Evolutionary conservation across 2,329 filamentous ascomycete genomes (phyloP).

Genomic region (Acephala macrosclerotiorum): DNA sequence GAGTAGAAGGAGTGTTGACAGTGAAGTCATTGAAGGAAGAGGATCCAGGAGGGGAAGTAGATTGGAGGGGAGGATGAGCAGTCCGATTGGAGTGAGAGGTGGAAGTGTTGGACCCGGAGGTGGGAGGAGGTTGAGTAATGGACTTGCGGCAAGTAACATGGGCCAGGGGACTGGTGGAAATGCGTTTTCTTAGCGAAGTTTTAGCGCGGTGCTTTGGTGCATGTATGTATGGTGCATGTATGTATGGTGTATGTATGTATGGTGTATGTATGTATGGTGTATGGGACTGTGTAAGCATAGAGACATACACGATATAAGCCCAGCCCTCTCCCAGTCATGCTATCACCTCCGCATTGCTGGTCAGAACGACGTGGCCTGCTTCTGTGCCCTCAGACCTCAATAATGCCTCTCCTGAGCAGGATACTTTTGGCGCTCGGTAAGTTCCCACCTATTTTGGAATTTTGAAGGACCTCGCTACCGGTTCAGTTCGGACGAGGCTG

Average conservation of each 20-base stretch:
- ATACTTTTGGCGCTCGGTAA: no score
- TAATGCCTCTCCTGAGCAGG: no score
- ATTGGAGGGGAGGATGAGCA: slow-evolving; percentile 39
- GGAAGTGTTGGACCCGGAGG: slow-evolving; percentile 43
- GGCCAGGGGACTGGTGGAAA: slow-evolving; percentile 44
- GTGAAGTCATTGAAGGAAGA: slow-evolving; percentile 9
- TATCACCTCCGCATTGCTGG: no score
- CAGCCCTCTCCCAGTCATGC: no score
- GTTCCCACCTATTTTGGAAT: no score
- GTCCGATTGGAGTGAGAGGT: slow-evolving; percentile 40
- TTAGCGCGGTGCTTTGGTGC: not conserved
- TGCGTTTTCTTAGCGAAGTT: slow-evolving; percentile 37
- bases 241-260: not conserved
- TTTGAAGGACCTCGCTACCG: no score
- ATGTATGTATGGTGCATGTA: slow-evolving; percentile 3
- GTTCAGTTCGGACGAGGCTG: no score
- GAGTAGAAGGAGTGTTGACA: slow-evolving; percentile 15
- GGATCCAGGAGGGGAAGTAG: slow-evolving; percentile 1
- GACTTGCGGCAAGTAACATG: slow-evolving; percentile 40
- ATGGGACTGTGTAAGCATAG: no score
- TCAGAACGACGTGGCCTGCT: no score
- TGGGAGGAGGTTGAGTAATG: slow-evolving; percentile 43
- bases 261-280: not conserved
- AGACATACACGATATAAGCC: no score
- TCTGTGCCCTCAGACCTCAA: no score